Evolutionary conservation across 1,284 basidiomycete genomes (phyloP), one percentile per base, ranked within the genome.

Genomic region (Gastroboletus turbinatus): DNA sequence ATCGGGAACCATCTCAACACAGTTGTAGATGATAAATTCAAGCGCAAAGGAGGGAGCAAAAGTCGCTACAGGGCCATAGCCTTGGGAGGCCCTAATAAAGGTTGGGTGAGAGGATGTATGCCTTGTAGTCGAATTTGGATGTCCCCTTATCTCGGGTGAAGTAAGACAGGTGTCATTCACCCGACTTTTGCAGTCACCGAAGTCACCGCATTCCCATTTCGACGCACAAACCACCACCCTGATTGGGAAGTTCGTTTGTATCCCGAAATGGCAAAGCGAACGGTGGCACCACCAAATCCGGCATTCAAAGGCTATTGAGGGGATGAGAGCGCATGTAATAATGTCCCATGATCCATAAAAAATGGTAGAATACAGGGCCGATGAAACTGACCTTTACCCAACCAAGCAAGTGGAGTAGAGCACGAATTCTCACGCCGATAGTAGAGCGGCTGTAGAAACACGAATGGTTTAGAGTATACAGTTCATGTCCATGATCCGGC

Each of bases 101-200:
- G 46, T 23, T 27, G 43, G 48, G 35, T 35, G 46, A 49, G 17
- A 45, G 50, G 16, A 44, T n/a, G 38, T 30, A 55, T 55, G 51
- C 61, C 51, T 65, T 63, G 55, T 64, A 23, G 50, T 69, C 74
- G 11, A 27, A 75, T 76, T 65, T 65, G 72, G 74, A 49, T 13
- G 50, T 72, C 63, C 67, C 72, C 69, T 75, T 75, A 70, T 75
- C 44, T 64, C 60, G 61, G 60, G 60, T 39, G 60, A 46, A 43
- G 56, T 38, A 50, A 45, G 42, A 23, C 27, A 44, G 39, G 9
- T 46, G 44, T 51, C 56, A 47, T 61, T 55, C 43, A 48, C 47
- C 55, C 50, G 58, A 61, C 51, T 36, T 47, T 55, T 47, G 43
- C 19, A 30, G 25, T 30, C 42, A 42, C 56, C 56, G 42, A 5